Percentiles rank a stretch among this genome's conserved stretches.
phyloP scores from a whole-genome alignment of 331 rosid genomes.

The Malus hybrid region DNA sequence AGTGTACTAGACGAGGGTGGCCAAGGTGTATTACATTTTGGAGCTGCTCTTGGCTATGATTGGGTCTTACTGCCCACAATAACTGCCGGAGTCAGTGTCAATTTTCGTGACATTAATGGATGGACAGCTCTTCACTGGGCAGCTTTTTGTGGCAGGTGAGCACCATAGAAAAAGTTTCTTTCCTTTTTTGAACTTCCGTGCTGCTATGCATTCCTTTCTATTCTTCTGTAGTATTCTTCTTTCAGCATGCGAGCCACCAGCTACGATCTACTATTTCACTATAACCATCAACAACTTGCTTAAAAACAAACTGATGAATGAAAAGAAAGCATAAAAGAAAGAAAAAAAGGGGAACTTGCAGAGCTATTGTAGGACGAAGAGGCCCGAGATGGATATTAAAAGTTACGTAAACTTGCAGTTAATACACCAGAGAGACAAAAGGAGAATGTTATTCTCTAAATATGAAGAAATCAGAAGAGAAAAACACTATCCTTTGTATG shows the following conservation, averaged over 20 bases:
- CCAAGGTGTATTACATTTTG: slow-evolving; percentile 83
- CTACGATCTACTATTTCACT: background rate
- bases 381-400: background rate
- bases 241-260: background rate
- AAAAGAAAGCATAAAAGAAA: background rate
- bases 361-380: background rate
- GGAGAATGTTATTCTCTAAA: background rate
- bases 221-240: background rate
- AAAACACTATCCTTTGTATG: background rate
- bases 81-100: slow-evolving; percentile 69
- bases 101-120: slow-evolving; percentile 82
- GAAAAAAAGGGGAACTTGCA: background rate
- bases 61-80: slow-evolving; percentile 78
- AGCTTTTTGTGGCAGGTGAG: slow-evolving; percentile 81
- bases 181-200: background rate
- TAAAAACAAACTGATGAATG: too few species aligned
- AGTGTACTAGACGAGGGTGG: slow-evolving; percentile 64
- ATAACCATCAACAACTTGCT: background rate
- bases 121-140: slow-evolving; percentile 99
- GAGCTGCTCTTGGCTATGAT: slow-evolving; percentile 82
- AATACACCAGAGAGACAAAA: background rate
- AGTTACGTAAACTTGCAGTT: background rate
- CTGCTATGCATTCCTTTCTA: background rate
- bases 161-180: slow-evolving; percentile 1
- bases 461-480: background rate